Base-by-base conservation (phyloP, 2,329 filamentous ascomycete species). In the Myriosclerotinia duriaeana region DNA sequence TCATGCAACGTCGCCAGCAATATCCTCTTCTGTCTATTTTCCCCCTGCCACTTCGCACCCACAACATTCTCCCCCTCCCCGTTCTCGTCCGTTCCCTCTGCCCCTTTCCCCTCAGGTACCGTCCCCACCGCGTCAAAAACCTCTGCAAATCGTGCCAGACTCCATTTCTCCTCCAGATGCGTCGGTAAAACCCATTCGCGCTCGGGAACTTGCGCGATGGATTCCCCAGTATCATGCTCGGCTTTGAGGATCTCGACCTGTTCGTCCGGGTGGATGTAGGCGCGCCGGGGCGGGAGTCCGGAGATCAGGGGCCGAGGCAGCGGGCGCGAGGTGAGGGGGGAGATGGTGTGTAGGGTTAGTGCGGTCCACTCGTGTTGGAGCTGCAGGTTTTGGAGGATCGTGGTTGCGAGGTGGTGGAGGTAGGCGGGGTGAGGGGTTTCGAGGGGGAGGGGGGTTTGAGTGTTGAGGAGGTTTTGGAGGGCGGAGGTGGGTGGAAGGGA, bases 261-360 rank as follows among this genome's bases (percentile, higher is more conserved):
- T 78, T 93, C 91, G 76, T 95, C 91, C 1, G 91, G 91, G 74
- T 95, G 90, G 62, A 91, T 81, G 77, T 95, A 94, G 53, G 93
- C 82, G 55, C 88, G 85, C 54, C 85, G 83, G 0, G 91, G 90
- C 1, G 91, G 90, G 4, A 93, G 79, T 36, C 91, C 91, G 30
- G 86, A 88, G 66, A 95, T 82, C 63, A 94, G 77, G 7, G 87
- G 86, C 26, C 90, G 84, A 1, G 84, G 79, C 12, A 87, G 81
- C 52, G 77, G 74, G 3, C 70, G 70, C 26, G 75, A 73, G 66
- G 78, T 76, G 71, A 78, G 67, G 73, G 79, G 78, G 53, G 81
- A 78, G 64, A 79, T 77, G 2, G 78, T 82, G 76, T 89, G 83
- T 26, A 86, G 74, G 59, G 82, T 77, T 55, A 93, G 78, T 30